phyloP scores from a whole-genome alignment of 345 rosid genomes.

The Murraya koenigii region DNA sequence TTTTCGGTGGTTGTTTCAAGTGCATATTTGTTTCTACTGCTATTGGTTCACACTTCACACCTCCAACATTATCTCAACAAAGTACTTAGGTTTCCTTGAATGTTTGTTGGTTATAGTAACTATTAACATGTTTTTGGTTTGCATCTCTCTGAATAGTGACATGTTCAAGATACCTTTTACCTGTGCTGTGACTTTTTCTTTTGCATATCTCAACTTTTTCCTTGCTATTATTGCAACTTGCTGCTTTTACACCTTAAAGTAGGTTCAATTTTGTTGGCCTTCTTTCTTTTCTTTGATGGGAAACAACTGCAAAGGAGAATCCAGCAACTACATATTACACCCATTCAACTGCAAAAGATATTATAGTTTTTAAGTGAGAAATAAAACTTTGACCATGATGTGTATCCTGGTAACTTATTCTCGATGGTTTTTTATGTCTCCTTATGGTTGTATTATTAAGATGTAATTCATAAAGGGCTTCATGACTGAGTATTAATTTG shows the following conservation, averaged over 20 bases:
- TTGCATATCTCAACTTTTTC: background rate
- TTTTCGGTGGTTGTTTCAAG: background rate
- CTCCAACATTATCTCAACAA: background rate
- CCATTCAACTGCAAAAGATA: background rate
- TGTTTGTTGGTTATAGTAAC: background rate
- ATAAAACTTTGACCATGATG: background rate
- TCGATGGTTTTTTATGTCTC: background rate
- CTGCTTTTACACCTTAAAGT: background rate
- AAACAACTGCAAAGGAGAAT: background rate
- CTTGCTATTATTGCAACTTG: background rate
- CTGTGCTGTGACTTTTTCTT: background rate
- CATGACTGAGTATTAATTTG: background rate
- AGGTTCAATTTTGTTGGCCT: background rate
- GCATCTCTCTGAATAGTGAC: background rate
- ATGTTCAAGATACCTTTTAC: background rate
- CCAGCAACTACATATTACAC: background rate
- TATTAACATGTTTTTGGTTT: background rate
- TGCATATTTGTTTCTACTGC: constrained; percentile 5
- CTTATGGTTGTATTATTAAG: background rate
- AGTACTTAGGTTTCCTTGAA: background rate
- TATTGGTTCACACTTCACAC: too few relatives aligned
- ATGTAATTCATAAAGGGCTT: background rate
- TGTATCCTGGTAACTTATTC: background rate
- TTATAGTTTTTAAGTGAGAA: background rate
- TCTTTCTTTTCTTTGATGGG: background rate